phyloP scores from a whole-genome alignment of 345 rosid genomes.

The Pistacia vera region DNA sequence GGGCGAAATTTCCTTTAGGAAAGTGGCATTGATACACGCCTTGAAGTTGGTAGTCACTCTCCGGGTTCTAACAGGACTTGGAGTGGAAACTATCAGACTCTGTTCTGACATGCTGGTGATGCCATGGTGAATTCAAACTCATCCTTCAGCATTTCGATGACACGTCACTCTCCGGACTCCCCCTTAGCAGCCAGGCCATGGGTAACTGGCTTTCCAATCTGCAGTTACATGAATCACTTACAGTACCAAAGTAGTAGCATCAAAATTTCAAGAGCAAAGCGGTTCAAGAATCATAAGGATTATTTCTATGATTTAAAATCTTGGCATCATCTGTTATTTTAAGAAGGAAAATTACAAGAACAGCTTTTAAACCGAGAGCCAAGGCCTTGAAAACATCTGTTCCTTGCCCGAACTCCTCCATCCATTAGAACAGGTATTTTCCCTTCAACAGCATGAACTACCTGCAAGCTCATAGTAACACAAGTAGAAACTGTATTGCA shows the following conservation, averaged over 20 bases:
- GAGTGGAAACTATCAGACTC: too few relatives aligned
- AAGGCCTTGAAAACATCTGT: conserved; percentile 89
- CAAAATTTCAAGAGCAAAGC: background rate
- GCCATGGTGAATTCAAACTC: too few relatives aligned
- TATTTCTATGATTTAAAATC: background rate
- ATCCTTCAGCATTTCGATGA: too few relatives aligned
- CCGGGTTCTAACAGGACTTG: too few relatives aligned
- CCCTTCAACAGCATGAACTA: conserved; percentile 72
- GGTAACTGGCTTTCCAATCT: conserved; percentile 84
- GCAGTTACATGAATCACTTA: conserved; percentile 19
- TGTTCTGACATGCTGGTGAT: too few relatives aligned
- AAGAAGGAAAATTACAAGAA: conserved; percentile 47
- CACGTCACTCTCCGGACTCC: conserved; percentile 31
- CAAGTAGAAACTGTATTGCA: background rate
- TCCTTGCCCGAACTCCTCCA: conserved; percentile 84
- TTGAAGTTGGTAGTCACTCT: too few relatives aligned
- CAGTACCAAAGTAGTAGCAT: background rate
- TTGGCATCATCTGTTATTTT: background rate
- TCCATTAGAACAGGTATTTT: conserved; percentile 76
- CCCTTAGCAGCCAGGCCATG: conserved; percentile 83
- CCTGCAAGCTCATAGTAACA: conserved; percentile 37
- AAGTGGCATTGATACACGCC: too few relatives aligned
- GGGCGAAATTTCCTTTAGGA: too few relatives aligned
- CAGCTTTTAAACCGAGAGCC: conserved; percentile 89
- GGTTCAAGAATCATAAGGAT: background rate